phyloP scores from a whole-genome alignment of 2,329 filamentous ascomycete species.

The Cephalotrichum gorgonifer region DNA sequence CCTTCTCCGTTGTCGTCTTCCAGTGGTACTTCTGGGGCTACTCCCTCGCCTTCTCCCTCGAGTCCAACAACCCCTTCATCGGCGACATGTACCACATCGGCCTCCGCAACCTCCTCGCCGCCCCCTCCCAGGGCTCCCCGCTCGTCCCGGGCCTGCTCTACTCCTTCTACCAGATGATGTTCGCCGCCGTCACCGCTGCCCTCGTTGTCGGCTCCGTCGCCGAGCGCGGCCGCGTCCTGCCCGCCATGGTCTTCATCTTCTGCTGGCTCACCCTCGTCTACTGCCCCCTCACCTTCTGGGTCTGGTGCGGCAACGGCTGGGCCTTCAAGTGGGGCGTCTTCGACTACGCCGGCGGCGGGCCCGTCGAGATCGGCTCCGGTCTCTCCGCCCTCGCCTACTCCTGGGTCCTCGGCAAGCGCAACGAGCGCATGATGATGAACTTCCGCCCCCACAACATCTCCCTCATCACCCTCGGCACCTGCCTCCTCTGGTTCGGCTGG shows the following conservation, averaged over 20 bases:
- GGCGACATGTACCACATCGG: slow-evolving; percentile 85
- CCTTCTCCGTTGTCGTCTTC: slow-evolving; percentile 82
- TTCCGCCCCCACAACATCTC: slow-evolving; percentile 99
- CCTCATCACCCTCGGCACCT: slow-evolving; percentile 87
- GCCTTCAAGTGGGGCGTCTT: slow-evolving; percentile 81
- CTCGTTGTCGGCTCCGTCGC: slow-evolving; percentile 89
- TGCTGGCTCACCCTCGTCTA: slow-evolving; percentile 96
- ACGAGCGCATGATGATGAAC: slow-evolving; percentile 99
- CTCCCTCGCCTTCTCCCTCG: slow-evolving; percentile 79
- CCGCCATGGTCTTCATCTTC: slow-evolving; percentile 91
- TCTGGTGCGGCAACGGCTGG: slow-evolving; percentile 93
- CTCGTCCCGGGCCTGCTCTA: slow-evolving; percentile 85
- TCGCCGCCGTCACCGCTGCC: slow-evolving; percentile 72
- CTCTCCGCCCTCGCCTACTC: slow-evolving; percentile 91
- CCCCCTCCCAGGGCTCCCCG: slow-evolving; percentile 79
- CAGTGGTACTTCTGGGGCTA: slow-evolving; percentile 99
- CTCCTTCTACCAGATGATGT: slow-evolving; percentile 98
- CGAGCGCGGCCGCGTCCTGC: slow-evolving; percentile 85
- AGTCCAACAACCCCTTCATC: slow-evolving; percentile 80
- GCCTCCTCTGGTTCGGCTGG: slow-evolving; percentile 98
- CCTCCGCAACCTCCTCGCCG: slow-evolving; percentile 70
- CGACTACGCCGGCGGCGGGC: slow-evolving; percentile 92
- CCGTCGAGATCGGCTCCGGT: slow-evolving; percentile 94
- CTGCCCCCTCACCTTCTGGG: slow-evolving; percentile 94
- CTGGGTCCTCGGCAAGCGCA: slow-evolving; percentile 86